Base-by-base conservation (phyloP, 139 green algal genomes). In the Tetraselmis striata region DNA sequence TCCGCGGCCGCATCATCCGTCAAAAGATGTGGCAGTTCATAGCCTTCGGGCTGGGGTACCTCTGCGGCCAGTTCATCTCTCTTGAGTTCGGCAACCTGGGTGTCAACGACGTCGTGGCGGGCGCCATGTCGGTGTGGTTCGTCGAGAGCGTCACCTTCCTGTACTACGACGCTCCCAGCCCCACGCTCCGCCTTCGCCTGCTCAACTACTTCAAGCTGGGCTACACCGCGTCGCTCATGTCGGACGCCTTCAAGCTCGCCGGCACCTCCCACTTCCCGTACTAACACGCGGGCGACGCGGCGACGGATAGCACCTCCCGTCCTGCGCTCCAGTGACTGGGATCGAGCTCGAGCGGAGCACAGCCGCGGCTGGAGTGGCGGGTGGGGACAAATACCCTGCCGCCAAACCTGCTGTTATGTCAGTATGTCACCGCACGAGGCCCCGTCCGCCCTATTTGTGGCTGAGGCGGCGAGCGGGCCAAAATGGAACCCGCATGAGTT, bases 51-150 rank as follows among this genome's bases (percentile, higher is more conserved):
- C 29, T 78, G 1, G 89, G 89, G 1, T 93, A 86, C 58, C 90
- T 89, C 77, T 59, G 82, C 23, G 90, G 83, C 59, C 93, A 94
- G 80, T 89, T 89, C 23, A 84, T 90, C 2, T 89, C 86, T n/a
- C 83, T 95, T 25, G 88, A 85, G 0, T 95, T 95, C 83, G 91
- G 91, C 32, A 88, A 88, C 11, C 84, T 95, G 31, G 85, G 90
- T 0, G 86, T 95, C 31, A 95, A 95, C 77, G 91, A 95, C 79
- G 86, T 95, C 22, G 85, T 94, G 29, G 91, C 90, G 1, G 91
- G 87, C 5, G 86, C 87, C n/a, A 32, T 93, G 0, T 90, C 85
- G 0, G 77, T 94, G 18, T 25, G 82, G 0, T 93, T 94, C 75
- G 89, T 84, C 28, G 89, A 94, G 84, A 76, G 81, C 24, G 76